Conservation (phyloP, 306 rosid species). For the Dalbergia oliveri region DNA sequence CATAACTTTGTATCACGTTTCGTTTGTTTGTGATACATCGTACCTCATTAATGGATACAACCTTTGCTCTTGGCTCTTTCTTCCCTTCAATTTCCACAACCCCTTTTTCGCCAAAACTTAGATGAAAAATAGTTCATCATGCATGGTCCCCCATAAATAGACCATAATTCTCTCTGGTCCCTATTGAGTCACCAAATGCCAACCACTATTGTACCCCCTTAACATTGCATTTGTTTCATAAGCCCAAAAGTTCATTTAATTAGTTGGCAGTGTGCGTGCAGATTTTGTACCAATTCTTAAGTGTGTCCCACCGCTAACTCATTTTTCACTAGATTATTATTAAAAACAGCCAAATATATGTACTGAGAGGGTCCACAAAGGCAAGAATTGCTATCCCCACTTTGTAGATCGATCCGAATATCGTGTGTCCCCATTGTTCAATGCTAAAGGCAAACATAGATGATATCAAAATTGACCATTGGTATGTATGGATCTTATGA, state of each 20-base stretch:
- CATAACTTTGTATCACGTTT: neutral
- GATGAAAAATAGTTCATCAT: neutral
- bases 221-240: too few relatives aligned
- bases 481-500: neutral
- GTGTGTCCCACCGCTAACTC: slow-evolving; percentile 26
- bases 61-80: slow-evolving; percentile 18
- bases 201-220: slow-evolving; percentile 28
- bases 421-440: neutral
- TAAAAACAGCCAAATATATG: slow-evolving; percentile 33
- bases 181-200: slow-evolving; percentile 11
- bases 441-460: neutral
- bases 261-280: slow-evolving; percentile 34
- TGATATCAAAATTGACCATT: slow-evolving; percentile 34
- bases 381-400: slow-evolving; percentile 33
- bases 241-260: slow-evolving; percentile 12
- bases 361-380: slow-evolving; percentile 36
- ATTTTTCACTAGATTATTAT: slow-evolving; percentile 42
- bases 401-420: neutral
- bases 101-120: slow-evolving; percentile 1
- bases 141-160: slow-evolving; percentile 12
- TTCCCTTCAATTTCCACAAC: slow-evolving; percentile 30
- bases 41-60: slow-evolving; percentile 23
- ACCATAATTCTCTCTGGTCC: slow-evolving; percentile 24
- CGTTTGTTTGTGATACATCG: slow-evolving; percentile 40
- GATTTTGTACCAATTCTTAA: slow-evolving; percentile 18